Conservation (phyloP, 768 basidiomycete species). For the Galerina sulciceps region DNA sequence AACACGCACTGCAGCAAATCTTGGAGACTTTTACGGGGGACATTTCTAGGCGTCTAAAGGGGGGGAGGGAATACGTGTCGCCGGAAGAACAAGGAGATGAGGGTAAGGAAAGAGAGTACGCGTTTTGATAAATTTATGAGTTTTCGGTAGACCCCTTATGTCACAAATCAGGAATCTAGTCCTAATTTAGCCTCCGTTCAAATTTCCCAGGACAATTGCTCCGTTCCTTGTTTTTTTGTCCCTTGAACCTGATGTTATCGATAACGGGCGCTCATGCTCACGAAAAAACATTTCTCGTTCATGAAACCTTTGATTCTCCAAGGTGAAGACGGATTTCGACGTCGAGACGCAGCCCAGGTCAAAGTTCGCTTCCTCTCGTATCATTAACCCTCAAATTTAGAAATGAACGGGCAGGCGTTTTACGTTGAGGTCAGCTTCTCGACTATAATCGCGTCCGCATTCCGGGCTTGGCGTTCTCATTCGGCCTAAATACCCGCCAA, state of each 20-base stretch:
- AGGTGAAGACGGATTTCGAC: too few species aligned
- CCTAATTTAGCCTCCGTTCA: conserved; percentile 12
- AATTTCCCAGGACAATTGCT: background rate
- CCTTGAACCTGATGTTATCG: background rate
- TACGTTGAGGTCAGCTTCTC: too few species aligned
- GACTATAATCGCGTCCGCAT: too few species aligned
- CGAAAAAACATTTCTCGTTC: background rate
- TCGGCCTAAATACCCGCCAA: too few species aligned
- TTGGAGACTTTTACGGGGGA: conserved; percentile 68
- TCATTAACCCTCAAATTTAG: too few species aligned
- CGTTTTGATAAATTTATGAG: conserved; percentile 22
- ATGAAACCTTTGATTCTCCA: background rate
- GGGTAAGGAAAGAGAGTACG: conserved; percentile 22
- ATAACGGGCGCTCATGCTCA: background rate
- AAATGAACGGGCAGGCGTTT: too few species aligned
- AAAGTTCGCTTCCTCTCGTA: too few species aligned
- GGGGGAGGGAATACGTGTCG: conserved; percentile 14
- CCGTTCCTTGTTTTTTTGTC: background rate
- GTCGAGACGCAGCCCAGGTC: too few species aligned
- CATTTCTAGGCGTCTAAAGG: conserved; percentile 37
- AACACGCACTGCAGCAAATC: conserved; percentile 85
- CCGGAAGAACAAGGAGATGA: conserved; percentile 18
- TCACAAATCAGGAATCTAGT: conserved; percentile 15
- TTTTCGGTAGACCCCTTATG: conserved; percentile 11
- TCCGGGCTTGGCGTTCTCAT: too few species aligned